phyloP scores from a whole-genome alignment of 305 asterid genomes.

The Solanum hybrid region DNA sequence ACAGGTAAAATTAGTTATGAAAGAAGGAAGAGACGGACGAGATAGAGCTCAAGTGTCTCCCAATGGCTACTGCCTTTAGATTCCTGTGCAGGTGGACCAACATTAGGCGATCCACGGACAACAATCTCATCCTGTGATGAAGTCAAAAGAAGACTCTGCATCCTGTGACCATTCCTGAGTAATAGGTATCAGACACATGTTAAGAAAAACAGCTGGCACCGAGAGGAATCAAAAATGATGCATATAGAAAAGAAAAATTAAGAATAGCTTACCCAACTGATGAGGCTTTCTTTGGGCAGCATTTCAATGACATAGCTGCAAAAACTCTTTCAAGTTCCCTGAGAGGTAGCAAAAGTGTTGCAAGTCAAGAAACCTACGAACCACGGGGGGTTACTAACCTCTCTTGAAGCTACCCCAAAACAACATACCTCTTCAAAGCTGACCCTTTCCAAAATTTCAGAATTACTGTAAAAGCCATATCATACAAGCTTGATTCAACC shows the following conservation, averaged over 20 bases:
- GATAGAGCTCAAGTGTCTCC: conserved; percentile 89
- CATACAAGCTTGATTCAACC: conserved; percentile 79
- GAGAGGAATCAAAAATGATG: background rate
- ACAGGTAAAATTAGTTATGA: background rate
- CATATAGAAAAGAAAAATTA: background rate
- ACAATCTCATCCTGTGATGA: conserved; percentile 55
- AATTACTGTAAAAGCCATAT: conserved; percentile 84
- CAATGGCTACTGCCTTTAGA: conserved; percentile 56
- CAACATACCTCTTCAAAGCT: conserved; percentile 56
- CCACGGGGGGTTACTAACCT: conserved; percentile 12
- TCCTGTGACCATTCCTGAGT: conserved; percentile 57
- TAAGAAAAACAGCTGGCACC: conserved; percentile 5
- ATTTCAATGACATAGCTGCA: conserved; percentile 67
- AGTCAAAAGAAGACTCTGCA: conserved; percentile 61
- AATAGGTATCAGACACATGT: conserved; percentile 5
- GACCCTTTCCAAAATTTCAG: conserved; percentile 90
- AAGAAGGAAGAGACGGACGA: conserved; percentile 42
- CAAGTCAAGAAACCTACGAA: background rate
- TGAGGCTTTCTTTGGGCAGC: conserved; percentile 57
- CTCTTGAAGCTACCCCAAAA: conserved; percentile 11
- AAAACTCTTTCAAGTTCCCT: conserved; percentile 93
- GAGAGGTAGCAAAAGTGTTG: conserved; percentile 10
- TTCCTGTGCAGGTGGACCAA: conserved; percentile 38
- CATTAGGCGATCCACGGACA: conserved; percentile 37
- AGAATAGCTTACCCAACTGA: conserved; percentile 37